Conservation (phyloP, 164 flowering plant genomes). For the Warburgia ugandensis region DNA sequence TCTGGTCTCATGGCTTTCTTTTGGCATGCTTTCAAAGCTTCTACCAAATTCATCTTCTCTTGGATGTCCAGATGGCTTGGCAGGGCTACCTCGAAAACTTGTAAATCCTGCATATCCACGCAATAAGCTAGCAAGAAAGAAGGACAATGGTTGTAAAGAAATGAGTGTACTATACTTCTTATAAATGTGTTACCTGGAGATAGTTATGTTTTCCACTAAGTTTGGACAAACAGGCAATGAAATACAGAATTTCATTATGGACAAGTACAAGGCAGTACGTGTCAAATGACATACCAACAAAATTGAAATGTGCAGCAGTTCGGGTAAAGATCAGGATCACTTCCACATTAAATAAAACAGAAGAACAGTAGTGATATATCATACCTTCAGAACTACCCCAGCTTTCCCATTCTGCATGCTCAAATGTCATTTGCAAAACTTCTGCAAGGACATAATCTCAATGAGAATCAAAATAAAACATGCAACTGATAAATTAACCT, state of each 20-base stretch:
- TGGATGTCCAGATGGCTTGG: conserved; percentile 24
- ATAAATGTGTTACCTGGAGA: too few species aligned
- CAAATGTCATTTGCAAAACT: conserved; percentile 52
- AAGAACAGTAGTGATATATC: not conserved
- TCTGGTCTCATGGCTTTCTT: conserved; percentile 37
- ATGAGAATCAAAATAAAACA: not conserved
- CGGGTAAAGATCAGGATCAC: not conserved
- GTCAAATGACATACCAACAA: not conserved
- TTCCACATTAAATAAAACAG: not conserved
- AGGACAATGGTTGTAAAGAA: too few species aligned
- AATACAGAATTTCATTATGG: too few species aligned
- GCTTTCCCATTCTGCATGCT: conserved; percentile 41
- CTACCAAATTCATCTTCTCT: conserved; percentile 26
- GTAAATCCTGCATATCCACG: conserved; percentile 29
- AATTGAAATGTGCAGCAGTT: not conserved
- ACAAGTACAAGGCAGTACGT: too few species aligned
- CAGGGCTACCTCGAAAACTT: conserved; percentile 12
- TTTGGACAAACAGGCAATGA: not conserved
- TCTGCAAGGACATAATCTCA: conserved; percentile 46
- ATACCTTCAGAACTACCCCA: conserved; percentile 55
- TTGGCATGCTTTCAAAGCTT: conserved; percentile 22
- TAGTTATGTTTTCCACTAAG: not conserved
- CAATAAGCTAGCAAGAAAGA: not conserved
- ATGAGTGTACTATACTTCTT: too few species aligned
- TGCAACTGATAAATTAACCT: too few species aligned